Evolutionary conservation across 345 rosid species (phyloP).

Genomic region (Angophora floribunda): DNA sequence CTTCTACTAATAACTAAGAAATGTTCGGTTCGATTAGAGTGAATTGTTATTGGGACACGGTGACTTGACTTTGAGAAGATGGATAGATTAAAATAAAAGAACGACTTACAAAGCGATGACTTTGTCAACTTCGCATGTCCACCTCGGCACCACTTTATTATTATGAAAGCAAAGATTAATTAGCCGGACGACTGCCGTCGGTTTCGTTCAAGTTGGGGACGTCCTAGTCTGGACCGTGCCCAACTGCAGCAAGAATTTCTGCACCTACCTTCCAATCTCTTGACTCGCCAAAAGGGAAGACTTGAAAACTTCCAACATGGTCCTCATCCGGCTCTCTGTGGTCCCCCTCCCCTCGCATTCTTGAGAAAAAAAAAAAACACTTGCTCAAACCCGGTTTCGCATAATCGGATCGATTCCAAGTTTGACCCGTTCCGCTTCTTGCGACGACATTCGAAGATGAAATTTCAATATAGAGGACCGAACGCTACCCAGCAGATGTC

Average conservation of each 20-base stretch:
- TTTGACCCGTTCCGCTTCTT: background rate
- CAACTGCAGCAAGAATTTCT: background rate
- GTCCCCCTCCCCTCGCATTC: background rate
- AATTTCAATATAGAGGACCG: background rate
- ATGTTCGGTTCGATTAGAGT: background rate
- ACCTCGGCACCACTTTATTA: background rate
- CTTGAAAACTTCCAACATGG: background rate
- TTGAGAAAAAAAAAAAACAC: background rate
- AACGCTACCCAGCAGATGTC: background rate
- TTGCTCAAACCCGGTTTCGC: background rate
- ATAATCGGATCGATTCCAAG: background rate
- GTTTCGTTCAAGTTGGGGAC: background rate
- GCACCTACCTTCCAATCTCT: background rate
- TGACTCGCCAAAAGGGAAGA: background rate
- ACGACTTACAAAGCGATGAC: background rate
- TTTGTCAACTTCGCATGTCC: fast-evolving
- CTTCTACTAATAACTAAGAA: background rate
- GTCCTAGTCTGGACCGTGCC: background rate
- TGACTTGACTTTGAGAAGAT: fast-evolving
- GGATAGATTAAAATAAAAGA: background rate
- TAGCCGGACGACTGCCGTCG: background rate
- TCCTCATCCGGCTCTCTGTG: background rate
- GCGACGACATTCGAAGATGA: fast-evolving
- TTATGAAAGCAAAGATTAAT: background rate
- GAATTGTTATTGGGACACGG: fast-evolving